A percentile compares a stretch with the other conserved stretches of the same genome.
These are phyloP conservation scores for Paxillus ammoniavirescens DNA, from an alignment of 768 basidiomycete species.

Conservation along the genomic window DNA sequence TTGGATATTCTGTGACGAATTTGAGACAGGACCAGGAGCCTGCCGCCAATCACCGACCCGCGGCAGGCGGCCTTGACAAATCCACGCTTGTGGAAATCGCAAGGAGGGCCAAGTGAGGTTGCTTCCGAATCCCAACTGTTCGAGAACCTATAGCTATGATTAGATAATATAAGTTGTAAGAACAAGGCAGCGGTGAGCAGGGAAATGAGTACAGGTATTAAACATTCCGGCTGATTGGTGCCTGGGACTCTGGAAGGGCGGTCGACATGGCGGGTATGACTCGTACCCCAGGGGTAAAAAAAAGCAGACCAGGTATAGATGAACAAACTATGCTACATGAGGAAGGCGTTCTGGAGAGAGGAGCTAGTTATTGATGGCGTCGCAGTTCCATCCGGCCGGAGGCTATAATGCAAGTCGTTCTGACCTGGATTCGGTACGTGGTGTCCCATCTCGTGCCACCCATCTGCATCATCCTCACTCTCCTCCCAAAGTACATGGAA, in stretches of 20 bases:
- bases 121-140: too few relatives aligned
- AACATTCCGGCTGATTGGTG: not conserved
- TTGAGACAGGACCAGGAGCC: too few relatives aligned
- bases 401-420: slow-evolving; percentile 10
- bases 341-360: slow-evolving; percentile 13
- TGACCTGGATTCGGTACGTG: slow-evolving; percentile 5
- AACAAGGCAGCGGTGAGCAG: not conserved
- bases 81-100: too few relatives aligned
- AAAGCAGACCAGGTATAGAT: not conserved
- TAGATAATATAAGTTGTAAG: not conserved
- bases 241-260: not conserved
- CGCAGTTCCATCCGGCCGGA: slow-evolving; percentile 5
- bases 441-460: slow-evolving; percentile 3
- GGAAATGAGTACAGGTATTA: not conserved
- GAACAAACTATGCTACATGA: not conserved
- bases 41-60: too few relatives aligned
- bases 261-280: not conserved
- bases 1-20: too few relatives aligned
- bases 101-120: too few relatives aligned
- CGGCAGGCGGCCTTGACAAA: too few relatives aligned
- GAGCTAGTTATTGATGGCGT: slow-evolving; percentile 4
- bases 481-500: slow-evolving; percentile 56
- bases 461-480: slow-evolving; percentile 41
- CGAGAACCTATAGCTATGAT: not conserved
- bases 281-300: not conserved